A percentile compares a stretch with the other conserved stretches of the same genome.
These are phyloP conservation scores for Paspalum vaginatum DNA, from an alignment of 176 grass and related monocot genomes.

Conservation along the genomic window DNA sequence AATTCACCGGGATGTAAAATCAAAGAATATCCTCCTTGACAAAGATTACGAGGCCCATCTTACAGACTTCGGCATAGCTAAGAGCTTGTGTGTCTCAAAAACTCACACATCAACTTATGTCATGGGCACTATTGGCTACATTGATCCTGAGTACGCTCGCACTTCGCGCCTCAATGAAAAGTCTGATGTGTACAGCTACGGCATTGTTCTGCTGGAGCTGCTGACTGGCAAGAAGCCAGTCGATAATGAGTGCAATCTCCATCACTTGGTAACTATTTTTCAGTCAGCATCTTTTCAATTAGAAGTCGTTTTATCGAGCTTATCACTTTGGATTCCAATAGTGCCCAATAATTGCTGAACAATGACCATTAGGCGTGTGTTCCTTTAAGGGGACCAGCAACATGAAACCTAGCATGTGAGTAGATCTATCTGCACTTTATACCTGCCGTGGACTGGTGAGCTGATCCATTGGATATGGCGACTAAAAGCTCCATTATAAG, in stretches of 20 bases:
- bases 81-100: constrained; percentile 93
- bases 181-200: constrained; percentile 97
- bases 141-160: constrained; percentile 93
- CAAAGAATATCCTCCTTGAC: constrained; percentile 95
- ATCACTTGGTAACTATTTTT: constrained; percentile 78
- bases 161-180: constrained; percentile 94
- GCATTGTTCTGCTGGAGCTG: constrained; percentile 86
- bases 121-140: constrained; percentile 99
- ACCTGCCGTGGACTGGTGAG: constrained; percentile 47
- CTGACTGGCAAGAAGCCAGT: constrained; percentile 88
- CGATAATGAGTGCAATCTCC: constrained; percentile 96
- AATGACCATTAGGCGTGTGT: constrained; percentile 55
- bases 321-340: constrained; percentile 51
- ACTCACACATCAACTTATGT: constrained; percentile 95
- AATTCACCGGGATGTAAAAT: constrained; percentile 95
- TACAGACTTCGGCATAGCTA: constrained; percentile 96
- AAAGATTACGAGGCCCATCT: constrained; percentile 91
- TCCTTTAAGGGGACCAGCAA: constrained; percentile 55
- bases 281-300: constrained; percentile 7
- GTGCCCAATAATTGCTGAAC: constrained; percentile 57
- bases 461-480: constrained; percentile 51
- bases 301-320: constrained; percentile 27
- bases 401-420: constrained; percentile 65
- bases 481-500: constrained; percentile 66
- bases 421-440: constrained; percentile 54